A percentile compares a stretch with the other conserved stretches of the same genome.
phyloP scores from a whole-genome alignment of 345 rosid genomes.

The Lagerstroemia speciosa region DNA sequence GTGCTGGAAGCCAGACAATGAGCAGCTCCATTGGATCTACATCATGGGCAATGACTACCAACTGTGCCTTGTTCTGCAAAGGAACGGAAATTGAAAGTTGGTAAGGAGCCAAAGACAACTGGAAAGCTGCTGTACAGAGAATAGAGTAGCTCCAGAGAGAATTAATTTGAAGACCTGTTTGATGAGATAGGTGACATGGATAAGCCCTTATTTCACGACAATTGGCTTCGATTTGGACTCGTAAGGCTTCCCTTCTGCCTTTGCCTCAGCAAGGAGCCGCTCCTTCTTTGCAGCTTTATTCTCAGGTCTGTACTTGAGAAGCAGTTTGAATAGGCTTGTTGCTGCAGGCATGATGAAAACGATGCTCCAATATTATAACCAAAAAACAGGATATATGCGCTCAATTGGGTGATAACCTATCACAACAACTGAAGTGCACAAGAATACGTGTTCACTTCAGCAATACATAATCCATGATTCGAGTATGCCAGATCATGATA shows the following conservation, averaged over 20 bases:
- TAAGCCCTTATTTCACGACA: conserved; percentile 59
- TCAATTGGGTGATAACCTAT: too few species aligned
- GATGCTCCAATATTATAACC: neutral
- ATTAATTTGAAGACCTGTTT: conserved; percentile 36
- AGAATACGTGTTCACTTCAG: neutral
- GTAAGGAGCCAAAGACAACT: neutral
- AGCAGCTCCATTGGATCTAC: conserved; percentile 51
- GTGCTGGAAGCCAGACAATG: conserved; percentile 45
- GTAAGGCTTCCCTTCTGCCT: conserved; percentile 47
- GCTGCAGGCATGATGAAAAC: conserved; percentile 19
- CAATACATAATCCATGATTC: neutral
- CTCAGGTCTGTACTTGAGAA: conserved; percentile 57
- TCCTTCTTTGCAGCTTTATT: conserved; percentile 57
- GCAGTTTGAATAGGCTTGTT: conserved; percentile 44
- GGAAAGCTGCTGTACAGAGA: neutral
- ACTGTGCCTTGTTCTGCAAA: conserved; percentile 47
- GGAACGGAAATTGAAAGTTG: neutral
- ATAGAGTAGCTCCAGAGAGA: too few species aligned
- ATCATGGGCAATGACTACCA: conserved; percentile 49
- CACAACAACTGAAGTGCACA: neutral
- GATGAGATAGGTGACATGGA: conserved; percentile 58
- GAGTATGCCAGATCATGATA: neutral
- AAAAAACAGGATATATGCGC: neutral
- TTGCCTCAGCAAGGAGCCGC: conserved; percentile 44
- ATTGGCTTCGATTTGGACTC: conserved; percentile 51